Base-by-base conservation (phyloP, 441 rosid genomes). In the Eutrema salsugineum region DNA sequence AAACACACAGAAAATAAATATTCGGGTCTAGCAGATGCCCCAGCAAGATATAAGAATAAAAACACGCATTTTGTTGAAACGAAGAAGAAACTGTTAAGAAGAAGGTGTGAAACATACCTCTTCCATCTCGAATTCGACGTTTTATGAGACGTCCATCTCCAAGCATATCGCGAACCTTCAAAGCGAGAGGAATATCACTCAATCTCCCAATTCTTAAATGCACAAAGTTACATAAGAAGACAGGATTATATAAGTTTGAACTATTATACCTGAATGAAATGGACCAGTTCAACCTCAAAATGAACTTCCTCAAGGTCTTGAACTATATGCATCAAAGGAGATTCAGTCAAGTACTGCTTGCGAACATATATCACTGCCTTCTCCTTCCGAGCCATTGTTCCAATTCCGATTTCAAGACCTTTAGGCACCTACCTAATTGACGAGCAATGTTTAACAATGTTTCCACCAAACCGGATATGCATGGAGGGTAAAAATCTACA, bases 111-210 rank as follows among this genome's bases (percentile, higher is more conserved):
- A 44, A 80, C 72, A 36, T 62, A 91, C 99, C 99, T 88, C 82
- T 86, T 79, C 99, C 99, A 83, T 93, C 97, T 66, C 5, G 83
- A 84, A 96, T 73, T 50, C 97, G 85, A 15, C 99, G 97, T 80
- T 96, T 93, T 66, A 93, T 91, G 51, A 96, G 86, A 68, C 96
- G 97, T 38, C 98, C 98, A 84, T 96, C 99, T 71, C 99, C 99
- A 76, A 93, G 94, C 94, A 96, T 84, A 71, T 96, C 98, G 32
- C 98, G 86, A 68, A 96, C 99, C 99, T 96, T 76, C 66, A 72
- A 83, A 74, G 48, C 33, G 63, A 68, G 80, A 78, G 42, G 59
- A 79, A 55, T 66, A 57, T 46, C 28, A 1, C 40, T 10, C 22
- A 17, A 50, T 43, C 39, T 67, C 55, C 39, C 46, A 27, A 10